A percentile compares a stretch with the other conserved stretches of the same genome.
These are phyloP conservation scores for Lasiodiplodia theobromae DNA, from an alignment of 2,329 filamentous ascomycete genomes.

Conservation along the genomic window DNA sequence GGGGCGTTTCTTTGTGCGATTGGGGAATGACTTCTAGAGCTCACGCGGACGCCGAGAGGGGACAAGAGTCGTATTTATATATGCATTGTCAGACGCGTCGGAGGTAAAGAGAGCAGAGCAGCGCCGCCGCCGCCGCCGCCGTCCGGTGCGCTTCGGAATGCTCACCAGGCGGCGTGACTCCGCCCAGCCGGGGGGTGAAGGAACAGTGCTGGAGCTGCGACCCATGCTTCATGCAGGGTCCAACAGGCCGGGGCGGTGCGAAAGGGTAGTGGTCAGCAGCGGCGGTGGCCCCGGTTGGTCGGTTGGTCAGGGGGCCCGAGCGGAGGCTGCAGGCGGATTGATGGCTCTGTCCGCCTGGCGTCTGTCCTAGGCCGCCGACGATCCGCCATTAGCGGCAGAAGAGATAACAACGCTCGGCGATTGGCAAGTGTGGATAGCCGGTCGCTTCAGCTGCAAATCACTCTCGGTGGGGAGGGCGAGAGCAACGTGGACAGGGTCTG, in stretches of 20 bases:
- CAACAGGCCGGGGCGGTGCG: not conserved
- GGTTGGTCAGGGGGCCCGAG: slow-evolving; percentile 13
- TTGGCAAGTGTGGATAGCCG: not conserved
- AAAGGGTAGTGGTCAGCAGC: not conserved
- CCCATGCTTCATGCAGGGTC: slow-evolving; percentile 20
- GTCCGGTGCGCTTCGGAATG: slow-evolving; percentile 11
- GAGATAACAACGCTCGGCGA: slow-evolving; percentile 6
- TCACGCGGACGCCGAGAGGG: slow-evolving; percentile 1
- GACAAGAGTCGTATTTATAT: slow-evolving; percentile 12
- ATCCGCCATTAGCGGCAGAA: not conserved
- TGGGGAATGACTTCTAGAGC: no score
- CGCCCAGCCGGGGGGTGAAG: not conserved
- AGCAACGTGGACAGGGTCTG: slow-evolving; percentile 8
- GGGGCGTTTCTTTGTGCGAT: slow-evolving; percentile 11
- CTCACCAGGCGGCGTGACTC: slow-evolving; percentile 4
- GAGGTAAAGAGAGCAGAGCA: not conserved
- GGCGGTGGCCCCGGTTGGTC: slow-evolving; percentile 9
- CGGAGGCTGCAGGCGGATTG: not conserved
- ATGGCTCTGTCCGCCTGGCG: not conserved
- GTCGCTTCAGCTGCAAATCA: slow-evolving; percentile 5
- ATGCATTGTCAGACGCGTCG: not conserved
- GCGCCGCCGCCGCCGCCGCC: slow-evolving; percentile 4
- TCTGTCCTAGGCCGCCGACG: slow-evolving; percentile 6
- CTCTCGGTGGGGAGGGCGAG: not conserved
- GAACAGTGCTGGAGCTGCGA: slow-evolving; percentile 18